Evolutionary conservation across 2,329 filamentous ascomycete species (phyloP).

Genomic region (Phialemoniopsis sp.): DNA sequence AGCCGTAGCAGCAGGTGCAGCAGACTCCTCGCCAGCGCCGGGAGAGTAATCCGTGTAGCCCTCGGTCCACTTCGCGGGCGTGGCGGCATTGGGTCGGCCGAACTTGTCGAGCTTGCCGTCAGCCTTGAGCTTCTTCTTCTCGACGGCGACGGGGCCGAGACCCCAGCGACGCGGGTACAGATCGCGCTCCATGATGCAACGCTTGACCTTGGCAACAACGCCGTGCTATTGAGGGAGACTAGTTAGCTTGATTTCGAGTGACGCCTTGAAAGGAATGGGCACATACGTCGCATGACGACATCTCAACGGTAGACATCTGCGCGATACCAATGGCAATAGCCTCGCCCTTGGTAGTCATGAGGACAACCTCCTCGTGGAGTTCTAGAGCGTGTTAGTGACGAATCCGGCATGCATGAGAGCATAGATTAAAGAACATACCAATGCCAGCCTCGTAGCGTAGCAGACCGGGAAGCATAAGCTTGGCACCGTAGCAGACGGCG

Average conservation of each 20-base stretch:
- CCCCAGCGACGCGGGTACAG: conserved; percentile 97
- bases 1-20: conserved; percentile 37
- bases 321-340: conserved; percentile 95
- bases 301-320: conserved; percentile 96
- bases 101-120: conserved; percentile 98
- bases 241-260: too few species aligned
- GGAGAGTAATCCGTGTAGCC: conserved; percentile 89
- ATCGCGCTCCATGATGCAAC: conserved; percentile 99
- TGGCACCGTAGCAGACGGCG: conserved; percentile 96
- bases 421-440: conserved; percentile 3
- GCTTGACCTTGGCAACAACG: conserved; percentile 97
- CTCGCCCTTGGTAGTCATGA: conserved; percentile 99
- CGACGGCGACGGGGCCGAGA: conserved; percentile 82
- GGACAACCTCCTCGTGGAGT: conserved; percentile 90
- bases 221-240: conserved; percentile 62
- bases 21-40: conserved; percentile 36
- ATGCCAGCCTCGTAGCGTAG: conserved; percentile 60
- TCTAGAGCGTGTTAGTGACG: conserved; percentile 65
- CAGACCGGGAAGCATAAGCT: conserved; percentile 97
- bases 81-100: conserved; percentile 86
- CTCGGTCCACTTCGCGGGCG: conserved; percentile 86
- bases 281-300: conserved; percentile 75
- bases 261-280: too few species aligned
- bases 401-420: background rate
- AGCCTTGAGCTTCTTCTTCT: conserved; percentile 99